Percentiles rank a stretch among this genome's conserved stretches.
Evolutionary conservation across 805 yeast genomes (phyloP).

Genomic region (Saccharomycopsis fibuligera): DNA sequence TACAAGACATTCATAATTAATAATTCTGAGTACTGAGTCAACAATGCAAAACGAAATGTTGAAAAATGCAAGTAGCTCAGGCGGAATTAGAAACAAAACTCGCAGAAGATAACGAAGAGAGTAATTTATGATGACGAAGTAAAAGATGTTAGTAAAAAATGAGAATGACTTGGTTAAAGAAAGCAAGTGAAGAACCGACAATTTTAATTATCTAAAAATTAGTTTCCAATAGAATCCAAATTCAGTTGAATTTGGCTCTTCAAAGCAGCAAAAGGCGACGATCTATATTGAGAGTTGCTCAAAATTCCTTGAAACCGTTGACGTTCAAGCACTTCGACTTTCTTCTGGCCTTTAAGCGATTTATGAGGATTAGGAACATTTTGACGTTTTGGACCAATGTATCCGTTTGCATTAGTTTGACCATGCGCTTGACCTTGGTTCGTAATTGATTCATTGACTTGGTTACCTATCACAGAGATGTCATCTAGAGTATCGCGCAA

Average conservation of each 20-base stretch:
- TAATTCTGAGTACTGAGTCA: too few species aligned
- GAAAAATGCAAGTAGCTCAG: too few species aligned
- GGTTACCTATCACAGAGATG: too few species aligned
- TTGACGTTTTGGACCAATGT: too few species aligned
- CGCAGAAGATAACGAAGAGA: too few species aligned
- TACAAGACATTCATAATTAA: too few species aligned
- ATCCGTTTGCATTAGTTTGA: conserved; percentile 15
- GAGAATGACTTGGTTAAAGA: neutral
- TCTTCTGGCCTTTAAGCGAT: conserved; percentile 41
- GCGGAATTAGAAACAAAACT: too few species aligned
- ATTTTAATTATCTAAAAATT: too few species aligned
- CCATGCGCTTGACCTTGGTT: conserved; percentile 23
- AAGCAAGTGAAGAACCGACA: neutral
- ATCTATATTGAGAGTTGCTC: conserved; percentile 46
- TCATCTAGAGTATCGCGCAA: conserved; percentile 45
- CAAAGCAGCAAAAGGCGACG: conserved; percentile 57
- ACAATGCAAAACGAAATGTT: too few species aligned
- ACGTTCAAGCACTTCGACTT: conserved; percentile 52
- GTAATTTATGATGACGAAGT: too few species aligned
- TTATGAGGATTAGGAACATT: conserved; percentile 51
- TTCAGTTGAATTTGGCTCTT: conserved; percentile 31
- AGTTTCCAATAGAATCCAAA: conserved; percentile 1
- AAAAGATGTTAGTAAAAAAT: neutral
- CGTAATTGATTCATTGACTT: conserved; percentile 25
- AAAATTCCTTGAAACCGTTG: conserved; percentile 53